Base-by-base conservation (phyloP, 345 rosid genomes). In the Draba incana region DNA sequence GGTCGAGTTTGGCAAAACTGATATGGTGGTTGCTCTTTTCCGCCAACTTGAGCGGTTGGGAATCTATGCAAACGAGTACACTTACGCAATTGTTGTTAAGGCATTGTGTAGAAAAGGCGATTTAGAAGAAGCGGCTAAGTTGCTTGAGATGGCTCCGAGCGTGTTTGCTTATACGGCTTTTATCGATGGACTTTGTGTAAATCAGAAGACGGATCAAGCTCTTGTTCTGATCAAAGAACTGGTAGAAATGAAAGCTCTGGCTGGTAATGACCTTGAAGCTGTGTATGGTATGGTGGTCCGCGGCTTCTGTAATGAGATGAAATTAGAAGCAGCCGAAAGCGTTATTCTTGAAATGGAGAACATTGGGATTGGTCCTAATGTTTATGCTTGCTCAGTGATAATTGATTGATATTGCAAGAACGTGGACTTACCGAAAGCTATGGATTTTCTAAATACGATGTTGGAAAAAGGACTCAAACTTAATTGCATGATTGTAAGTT, bases 111-210 rank as follows among this genome's bases (percentile, higher is more conserved):
- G 69, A 25, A 76, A 74, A 64, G 90, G 93, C 24, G 72, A 77
- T 74, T 71, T 83, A 47, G 83, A 77, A 42, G 78, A 81, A 58
- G 93, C 85, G 0, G 23, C 41, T 2, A 44, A 60, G 24, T 77
- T 86, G 68, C 77, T 92, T 24, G 16, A 3, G 30, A 71, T 85
- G 8, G 69, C 56, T 25, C 57, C 85, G 8, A 79, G 49, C 53
- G 66, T 74, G 50, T 86, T 79, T 82, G 81, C 83, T 56, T 85
- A 79, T 72, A 63, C 72, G 3, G 78, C 88, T 38, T 86, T 68
- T 55, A 82, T 90, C 4, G 84, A 85, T 80, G 96, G 92, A 42
- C 86, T 90, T 57, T 86, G 96, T 70, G 42, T 47, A 52, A 77
- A 79, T 75, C 55, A 69, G n/a, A 66, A 39, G 70, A 68, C 89